Evolutionary conservation across 768 basidiomycete species (phyloP), one percentile per base, ranked within the genome.

Genomic region (Lentinula boryana): DNA sequence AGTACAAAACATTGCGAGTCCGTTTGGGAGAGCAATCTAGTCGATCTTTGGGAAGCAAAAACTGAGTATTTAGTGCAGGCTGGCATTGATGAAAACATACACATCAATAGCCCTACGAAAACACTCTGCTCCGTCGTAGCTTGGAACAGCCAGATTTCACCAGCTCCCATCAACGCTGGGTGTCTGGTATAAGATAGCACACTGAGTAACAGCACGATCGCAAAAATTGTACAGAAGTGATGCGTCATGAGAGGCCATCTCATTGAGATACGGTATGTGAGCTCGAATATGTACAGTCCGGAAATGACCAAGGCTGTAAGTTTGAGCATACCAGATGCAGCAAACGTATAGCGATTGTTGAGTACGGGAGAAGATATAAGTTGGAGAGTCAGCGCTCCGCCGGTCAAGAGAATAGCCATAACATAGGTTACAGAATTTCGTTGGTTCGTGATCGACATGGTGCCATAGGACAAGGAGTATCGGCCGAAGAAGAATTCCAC

Each of bases 91-190:
- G 31, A 40, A 10, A 38, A 40, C 54, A 15, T 56, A 56, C 54
- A 56, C 54, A 56, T 56, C 6, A 56, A 36, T 13, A 56, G 18
- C 12, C 54, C 54, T 21, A 56, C 35, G 36, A 56, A 56, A 23
- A 56, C 54, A 18, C 54, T 56, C 18, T 56, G 54, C 40, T 56
- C 54, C 40, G 54, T 56, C 36, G 54, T 56, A 23, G 54, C 54
- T 16, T 56, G 54, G 21, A 56, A 56, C 23, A 56, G 36, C 54
- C 54, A 56, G 40, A 56, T 56, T 3, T 56, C 36, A 5, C 54
- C 54, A 18, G 36, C 54, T 33, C 36, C 36, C 35, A 56, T 38
- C 13, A 56, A 21, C n/a, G 54, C 54, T 12, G 54, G 54, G 15
- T 56, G 54, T 21, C 36, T 27, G 10, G 54, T 56, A 15, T 56